Percentiles rank a stretch among this genome's conserved stretches.
Evolutionary conservation across 1,139 yeast genomes (phyloP).

Genomic region (Sugiyamaella neomexicana): DNA sequence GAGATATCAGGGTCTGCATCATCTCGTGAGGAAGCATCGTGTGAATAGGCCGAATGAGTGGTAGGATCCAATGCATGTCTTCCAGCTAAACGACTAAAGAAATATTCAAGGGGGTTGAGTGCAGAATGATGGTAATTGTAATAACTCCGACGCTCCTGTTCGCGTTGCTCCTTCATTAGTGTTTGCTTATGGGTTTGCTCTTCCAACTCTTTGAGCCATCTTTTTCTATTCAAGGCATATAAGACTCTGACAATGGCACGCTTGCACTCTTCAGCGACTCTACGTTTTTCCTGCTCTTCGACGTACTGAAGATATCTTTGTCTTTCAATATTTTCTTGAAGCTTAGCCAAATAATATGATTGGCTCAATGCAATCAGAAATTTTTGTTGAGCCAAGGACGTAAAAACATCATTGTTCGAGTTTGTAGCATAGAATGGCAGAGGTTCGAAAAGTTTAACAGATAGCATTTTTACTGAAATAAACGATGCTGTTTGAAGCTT

Average conservation of each 20-base stretch:
- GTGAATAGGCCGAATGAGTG: neutral
- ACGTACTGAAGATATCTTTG: conserved; percentile 17
- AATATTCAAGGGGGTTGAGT: conserved; percentile 13
- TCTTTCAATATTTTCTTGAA: conserved; percentile 9
- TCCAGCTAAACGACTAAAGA: neutral
- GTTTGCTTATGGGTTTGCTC: neutral
- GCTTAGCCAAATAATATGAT: conserved; percentile 1
- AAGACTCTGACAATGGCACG: conserved; percentile 12
- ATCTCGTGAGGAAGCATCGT: neutral
- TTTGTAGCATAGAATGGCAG: neutral
- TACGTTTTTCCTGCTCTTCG: conserved; percentile 4
- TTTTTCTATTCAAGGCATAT: conserved; percentile 1
- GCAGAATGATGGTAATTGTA: conserved; percentile 16
- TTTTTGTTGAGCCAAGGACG: conserved; percentile 15
- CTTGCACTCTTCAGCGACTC: conserved; percentile 10
- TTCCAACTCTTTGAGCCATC: neutral
- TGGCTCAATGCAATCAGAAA: conserved; percentile 12
- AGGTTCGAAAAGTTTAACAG: conserved; percentile 9
- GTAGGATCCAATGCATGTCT: conserved; percentile 5
- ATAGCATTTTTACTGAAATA: conserved; percentile 4
- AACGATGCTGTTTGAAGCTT: neutral
- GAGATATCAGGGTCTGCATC: conserved; percentile 21
- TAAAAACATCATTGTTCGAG: conserved; percentile 7
- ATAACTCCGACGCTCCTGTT: neutral
- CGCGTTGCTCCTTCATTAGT: conserved; percentile 2